Percentiles rank a stretch among this genome's conserved stretches.
phyloP scores from a whole-genome alignment of 176 grass and related monocot species.

The Triticum dicoccoides region DNA sequence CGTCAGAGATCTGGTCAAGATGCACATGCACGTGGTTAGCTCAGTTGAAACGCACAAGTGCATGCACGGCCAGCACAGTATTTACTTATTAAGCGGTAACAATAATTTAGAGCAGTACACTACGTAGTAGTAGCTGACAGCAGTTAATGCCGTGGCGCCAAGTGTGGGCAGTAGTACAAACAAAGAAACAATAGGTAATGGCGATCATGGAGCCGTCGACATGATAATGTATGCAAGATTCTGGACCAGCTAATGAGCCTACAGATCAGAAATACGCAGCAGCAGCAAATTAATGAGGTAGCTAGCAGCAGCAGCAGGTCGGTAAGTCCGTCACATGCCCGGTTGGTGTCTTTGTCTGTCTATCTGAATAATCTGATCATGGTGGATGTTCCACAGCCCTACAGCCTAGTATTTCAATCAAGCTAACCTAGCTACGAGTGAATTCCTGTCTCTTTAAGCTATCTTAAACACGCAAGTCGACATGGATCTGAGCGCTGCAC shows the following conservation, averaged over 20 bases:
- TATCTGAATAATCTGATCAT: constrained; percentile 21
- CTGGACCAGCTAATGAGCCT: constrained; percentile 25
- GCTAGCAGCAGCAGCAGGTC: constrained; percentile 9
- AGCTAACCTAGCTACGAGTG: not conserved
- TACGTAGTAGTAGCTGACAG: not conserved
- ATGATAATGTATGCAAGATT: constrained; percentile 35
- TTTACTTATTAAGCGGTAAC: not conserved
- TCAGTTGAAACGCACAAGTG: constrained; percentile 10
- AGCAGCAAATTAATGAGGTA: constrained; percentile 16
- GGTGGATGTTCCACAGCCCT: not conserved
- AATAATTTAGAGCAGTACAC: not conserved
- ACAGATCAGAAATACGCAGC: not conserved
- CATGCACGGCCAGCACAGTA: not conserved
- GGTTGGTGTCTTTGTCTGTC: constrained; percentile 17
- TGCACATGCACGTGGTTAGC: constrained; percentile 23
- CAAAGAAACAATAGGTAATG: not conserved
- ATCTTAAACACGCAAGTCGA: not conserved
- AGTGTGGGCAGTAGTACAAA: constrained; percentile 11
- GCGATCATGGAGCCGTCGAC: not conserved
- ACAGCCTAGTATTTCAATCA: too few relatives aligned
- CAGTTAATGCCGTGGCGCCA: constrained; percentile 13
- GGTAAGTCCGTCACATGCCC: constrained; percentile 21
- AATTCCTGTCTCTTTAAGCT: not conserved
- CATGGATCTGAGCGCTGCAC: constrained; percentile 23
- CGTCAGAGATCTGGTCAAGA: constrained; percentile 47